phyloP scores from a whole-genome alignment of 106 monocot species.

The Amphibolis antarctica region DNA sequence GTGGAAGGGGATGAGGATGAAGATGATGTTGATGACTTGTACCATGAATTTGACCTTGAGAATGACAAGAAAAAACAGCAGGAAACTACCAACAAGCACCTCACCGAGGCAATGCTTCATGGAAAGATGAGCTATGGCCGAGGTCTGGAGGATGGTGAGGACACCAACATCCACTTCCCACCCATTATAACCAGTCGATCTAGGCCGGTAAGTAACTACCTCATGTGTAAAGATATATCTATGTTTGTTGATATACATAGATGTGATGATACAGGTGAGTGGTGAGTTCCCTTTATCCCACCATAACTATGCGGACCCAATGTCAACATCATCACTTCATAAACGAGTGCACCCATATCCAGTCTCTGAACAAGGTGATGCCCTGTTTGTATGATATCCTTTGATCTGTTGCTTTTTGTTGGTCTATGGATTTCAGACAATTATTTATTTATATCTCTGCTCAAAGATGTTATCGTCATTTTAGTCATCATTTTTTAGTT shows the following conservation, averaged over 20 bases:
- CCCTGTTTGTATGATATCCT: neutral
- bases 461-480: too few species aligned
- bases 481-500: neutral
- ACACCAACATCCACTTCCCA: constrained; percentile 38
- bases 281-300: constrained; percentile 57
- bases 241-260: neutral
- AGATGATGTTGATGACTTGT: constrained; percentile 85
- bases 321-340: constrained; percentile 44
- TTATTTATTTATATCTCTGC: neutral
- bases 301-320: constrained; percentile 38
- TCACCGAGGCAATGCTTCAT: constrained; percentile 77
- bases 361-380: constrained; percentile 53
- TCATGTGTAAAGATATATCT: neutral
- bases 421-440: neutral
- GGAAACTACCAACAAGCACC: constrained; percentile 29
- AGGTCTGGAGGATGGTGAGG: constrained; percentile 39
- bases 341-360: constrained; percentile 88
- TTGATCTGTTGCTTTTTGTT: neutral
- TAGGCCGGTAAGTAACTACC: constrained; percentile 31
- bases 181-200: constrained; percentile 66
- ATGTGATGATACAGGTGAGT: constrained; percentile 46
- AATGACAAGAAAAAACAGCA: constrained; percentile 34
- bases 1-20: constrained; percentile 94
- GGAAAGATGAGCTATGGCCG: constrained; percentile 92
- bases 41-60: constrained; percentile 81